phyloP scores from a whole-genome alignment of 208 protist genomes.

The Trypanosoma vivax region DNA sequence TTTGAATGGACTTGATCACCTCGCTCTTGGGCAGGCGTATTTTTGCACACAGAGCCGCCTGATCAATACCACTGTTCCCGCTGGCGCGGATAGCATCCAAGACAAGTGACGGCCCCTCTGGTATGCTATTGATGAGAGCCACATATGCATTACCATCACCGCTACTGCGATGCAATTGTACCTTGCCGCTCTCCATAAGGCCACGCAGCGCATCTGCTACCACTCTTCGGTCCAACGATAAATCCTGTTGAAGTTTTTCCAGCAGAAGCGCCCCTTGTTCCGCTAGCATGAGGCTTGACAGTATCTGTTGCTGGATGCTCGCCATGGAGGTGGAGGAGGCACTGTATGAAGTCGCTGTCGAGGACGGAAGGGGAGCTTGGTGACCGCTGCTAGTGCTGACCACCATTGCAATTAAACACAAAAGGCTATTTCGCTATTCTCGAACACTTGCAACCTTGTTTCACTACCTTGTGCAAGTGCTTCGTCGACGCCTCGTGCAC shows the following conservation, averaged over 20 bases:
- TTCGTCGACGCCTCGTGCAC: too few species aligned
- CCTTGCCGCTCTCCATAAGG: conserved; percentile 41
- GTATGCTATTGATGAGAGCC: conserved; percentile 48
- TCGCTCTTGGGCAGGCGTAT: conserved; percentile 60
- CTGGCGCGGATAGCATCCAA: conserved; percentile 57
- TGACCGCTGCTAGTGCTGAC: too few species aligned
- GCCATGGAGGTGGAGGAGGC: too few species aligned
- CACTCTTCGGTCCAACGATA: conserved; percentile 21
- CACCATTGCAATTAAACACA: too few species aligned
- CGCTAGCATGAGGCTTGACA: conserved; percentile 25
- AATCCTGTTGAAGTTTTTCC: conserved; percentile 38
- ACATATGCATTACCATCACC: conserved; percentile 40
- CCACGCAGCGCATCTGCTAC: conserved; percentile 44
- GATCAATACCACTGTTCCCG: conserved; percentile 68
- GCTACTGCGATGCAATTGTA: conserved; percentile 40
- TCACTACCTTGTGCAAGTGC: too few species aligned
- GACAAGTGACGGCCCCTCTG: conserved; percentile 49
- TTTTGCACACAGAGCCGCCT: conserved; percentile 43
- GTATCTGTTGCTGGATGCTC: conserved; percentile 35
- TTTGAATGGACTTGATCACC: conserved; percentile 53
- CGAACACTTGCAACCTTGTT: too few species aligned
- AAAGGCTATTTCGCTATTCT: too few species aligned
- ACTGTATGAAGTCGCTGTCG: neutral
- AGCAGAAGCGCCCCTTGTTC: conserved; percentile 42
- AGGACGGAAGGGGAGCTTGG: neutral